phyloP scores from a whole-genome alignment of 108 stramenopile species.

The Craspedostauros australis region DNA sequence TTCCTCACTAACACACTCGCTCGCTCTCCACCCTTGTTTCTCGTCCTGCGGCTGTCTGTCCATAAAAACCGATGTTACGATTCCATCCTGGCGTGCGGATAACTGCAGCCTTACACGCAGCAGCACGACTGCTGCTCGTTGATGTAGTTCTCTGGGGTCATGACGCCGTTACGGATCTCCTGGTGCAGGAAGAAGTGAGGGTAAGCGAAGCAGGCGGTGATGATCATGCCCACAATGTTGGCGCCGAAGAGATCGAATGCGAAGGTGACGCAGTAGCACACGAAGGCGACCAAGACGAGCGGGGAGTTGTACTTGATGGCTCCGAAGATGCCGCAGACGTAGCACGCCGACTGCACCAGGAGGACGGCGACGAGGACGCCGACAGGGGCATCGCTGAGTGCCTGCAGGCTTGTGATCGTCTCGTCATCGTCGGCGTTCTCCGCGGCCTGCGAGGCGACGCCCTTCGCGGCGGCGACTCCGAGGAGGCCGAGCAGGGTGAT shows the following conservation, averaged over 20 bases:
- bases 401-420: not conserved
- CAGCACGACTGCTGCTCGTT: slow-evolving; percentile 18
- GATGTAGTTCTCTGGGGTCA: slow-evolving; percentile 11
- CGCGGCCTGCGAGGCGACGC: not conserved
- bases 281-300: slow-evolving; percentile 4
- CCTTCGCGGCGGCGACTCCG: not conserved
- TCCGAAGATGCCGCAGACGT: not conserved
- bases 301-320: slow-evolving; percentile 9
- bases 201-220: slow-evolving; percentile 6
- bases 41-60: too few relatives aligned
- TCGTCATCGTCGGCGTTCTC: slow-evolving; percentile 3
- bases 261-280: not conserved
- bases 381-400: not conserved
- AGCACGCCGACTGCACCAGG: not conserved
- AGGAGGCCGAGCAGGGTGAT: slow-evolving; percentile 3
- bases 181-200: slow-evolving; percentile 14
- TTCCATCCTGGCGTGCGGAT: too few relatives aligned
- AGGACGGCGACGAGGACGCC: not conserved
- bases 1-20: too few relatives aligned
- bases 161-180: slow-evolving; percentile 17
- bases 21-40: too few relatives aligned
- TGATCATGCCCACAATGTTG: slow-evolving; percentile 3
- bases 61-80: too few relatives aligned
- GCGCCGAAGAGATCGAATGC: not conserved
- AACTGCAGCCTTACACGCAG: slow-evolving; percentile 27